A percentile compares a stretch with the other conserved stretches of the same genome.
Conservation (phyloP, 805 yeast species). For the Ogataea degrootiae region DNA sequence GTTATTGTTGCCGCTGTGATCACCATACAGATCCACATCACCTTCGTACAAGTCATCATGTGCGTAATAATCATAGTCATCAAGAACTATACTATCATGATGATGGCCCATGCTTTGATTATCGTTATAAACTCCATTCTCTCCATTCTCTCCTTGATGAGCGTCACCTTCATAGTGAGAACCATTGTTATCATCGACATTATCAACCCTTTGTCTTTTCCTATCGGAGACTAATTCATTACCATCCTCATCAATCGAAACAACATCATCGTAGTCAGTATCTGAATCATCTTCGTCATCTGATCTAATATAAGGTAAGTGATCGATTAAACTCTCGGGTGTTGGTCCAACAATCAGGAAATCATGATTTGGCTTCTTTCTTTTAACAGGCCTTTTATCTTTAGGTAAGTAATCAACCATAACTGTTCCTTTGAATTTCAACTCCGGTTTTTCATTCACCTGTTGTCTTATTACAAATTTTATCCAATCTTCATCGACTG, state of each 20-base stretch:
- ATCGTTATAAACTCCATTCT: background rate
- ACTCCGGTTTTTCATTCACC: slow-evolving; percentile 19
- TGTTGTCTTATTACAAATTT: slow-evolving; percentile 27
- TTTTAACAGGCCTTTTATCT: slow-evolving; percentile 20
- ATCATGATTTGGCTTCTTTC: slow-evolving; percentile 21
- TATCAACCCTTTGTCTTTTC: slow-evolving; percentile 3
- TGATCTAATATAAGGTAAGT: slow-evolving; percentile 28
- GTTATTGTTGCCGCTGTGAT: background rate
- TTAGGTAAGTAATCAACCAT: slow-evolving; percentile 23
- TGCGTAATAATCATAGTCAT: slow-evolving; percentile 21
- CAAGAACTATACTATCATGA: background rate
- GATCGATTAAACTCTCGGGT: slow-evolving; percentile 27
- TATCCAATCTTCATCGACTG: slow-evolving; percentile 32
- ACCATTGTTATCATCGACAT: background rate
- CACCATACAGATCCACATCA: slow-evolving; percentile 15
- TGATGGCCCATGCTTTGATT: background rate
- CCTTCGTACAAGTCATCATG: slow-evolving; percentile 13
- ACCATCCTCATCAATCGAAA: slow-evolving; percentile 4
- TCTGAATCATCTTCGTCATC: slow-evolving; percentile 19
- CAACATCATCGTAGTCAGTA: slow-evolving; percentile 4
- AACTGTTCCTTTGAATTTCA: slow-evolving; percentile 26
- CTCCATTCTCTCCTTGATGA: background rate
- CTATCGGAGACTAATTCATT: background rate
- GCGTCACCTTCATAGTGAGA: background rate
- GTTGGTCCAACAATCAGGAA: slow-evolving; percentile 32